Evolutionary conservation across 257 asterid genomes (phyloP).

Genomic region (Gynochthodes officinalis): DNA sequence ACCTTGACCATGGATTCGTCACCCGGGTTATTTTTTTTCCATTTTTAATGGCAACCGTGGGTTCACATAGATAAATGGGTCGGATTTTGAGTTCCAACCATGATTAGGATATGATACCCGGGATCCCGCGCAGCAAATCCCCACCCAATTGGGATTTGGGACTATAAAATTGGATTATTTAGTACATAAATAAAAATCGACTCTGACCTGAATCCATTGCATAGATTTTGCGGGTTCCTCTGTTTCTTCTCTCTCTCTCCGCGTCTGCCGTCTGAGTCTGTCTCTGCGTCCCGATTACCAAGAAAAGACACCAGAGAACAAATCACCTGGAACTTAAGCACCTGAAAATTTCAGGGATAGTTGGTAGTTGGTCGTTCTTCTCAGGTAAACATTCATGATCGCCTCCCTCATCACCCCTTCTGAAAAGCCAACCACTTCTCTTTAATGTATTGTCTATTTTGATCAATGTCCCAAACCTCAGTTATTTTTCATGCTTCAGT

Average conservation of each 20-base stretch:
- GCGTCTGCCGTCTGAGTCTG: too few species aligned
- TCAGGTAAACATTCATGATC: neutral
- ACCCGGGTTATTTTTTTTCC: too few species aligned
- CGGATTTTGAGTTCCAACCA: too few species aligned
- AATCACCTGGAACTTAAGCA: neutral
- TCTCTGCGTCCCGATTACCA: neutral
- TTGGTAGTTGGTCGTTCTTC: neutral
- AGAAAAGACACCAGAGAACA: conserved; percentile 11
- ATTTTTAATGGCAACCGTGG: too few species aligned
- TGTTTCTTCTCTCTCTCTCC: neutral
- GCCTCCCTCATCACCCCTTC: neutral
- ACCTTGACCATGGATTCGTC: too few species aligned
- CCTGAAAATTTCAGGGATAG: neutral
- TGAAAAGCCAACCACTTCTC: neutral
- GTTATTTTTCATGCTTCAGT: neutral
- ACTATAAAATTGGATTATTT: too few species aligned
- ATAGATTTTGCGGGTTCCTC: conserved; percentile 12
- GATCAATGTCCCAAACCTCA: neutral
- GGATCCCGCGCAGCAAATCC: too few species aligned
- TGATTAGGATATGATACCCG: too few species aligned
- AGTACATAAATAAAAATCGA: neutral
- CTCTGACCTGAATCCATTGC: neutral
- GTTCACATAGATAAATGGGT: too few species aligned
- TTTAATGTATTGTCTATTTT: neutral
- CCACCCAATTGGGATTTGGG: too few species aligned